Conservation (phyloP, 768 basidiomycete species). For the Hortiboletus flavorubellus region DNA sequence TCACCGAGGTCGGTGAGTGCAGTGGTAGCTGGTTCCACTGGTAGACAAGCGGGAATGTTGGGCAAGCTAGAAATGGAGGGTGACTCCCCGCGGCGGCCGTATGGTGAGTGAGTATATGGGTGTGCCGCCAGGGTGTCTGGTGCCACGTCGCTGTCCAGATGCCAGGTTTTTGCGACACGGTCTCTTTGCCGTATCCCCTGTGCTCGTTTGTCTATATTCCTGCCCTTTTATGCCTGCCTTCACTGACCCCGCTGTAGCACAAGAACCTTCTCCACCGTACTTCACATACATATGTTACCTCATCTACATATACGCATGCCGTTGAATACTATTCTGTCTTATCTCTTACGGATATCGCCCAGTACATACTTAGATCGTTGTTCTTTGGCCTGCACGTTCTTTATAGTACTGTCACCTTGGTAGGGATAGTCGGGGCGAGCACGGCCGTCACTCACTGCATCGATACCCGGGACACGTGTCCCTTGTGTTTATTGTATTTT, state of each 20-base stretch:
- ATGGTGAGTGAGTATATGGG: constrained; percentile 3
- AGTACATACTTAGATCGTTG: background rate
- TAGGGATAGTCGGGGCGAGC: background rate
- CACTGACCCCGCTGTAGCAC: constrained; percentile 11
- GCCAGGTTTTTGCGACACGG: background rate
- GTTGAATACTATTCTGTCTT: background rate
- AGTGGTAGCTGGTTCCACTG: constrained; percentile 18
- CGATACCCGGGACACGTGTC: background rate
- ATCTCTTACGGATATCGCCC: background rate
- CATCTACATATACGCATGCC: constrained; percentile 5
- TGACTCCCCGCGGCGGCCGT: constrained; percentile 14
- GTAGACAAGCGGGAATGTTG: constrained; percentile 36
- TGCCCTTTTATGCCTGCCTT: background rate
- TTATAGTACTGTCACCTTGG: background rate
- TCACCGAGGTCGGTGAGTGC: constrained; percentile 32
- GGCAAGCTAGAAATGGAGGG: constrained; percentile 36
- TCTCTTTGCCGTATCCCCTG: background rate
- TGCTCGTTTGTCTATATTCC: background rate
- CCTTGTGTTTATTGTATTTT: background rate
- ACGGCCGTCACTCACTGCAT: background rate
- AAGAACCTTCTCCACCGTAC: constrained; percentile 8
- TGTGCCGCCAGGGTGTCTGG: background rate
- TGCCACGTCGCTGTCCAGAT: background rate
- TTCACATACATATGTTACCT: constrained; percentile 7
- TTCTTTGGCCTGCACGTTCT: background rate